Percentiles rank a stretch among this genome's conserved stretches.
Conservation (phyloP, 805 yeast genomes). For the Spathaspora gorwiae region DNA sequence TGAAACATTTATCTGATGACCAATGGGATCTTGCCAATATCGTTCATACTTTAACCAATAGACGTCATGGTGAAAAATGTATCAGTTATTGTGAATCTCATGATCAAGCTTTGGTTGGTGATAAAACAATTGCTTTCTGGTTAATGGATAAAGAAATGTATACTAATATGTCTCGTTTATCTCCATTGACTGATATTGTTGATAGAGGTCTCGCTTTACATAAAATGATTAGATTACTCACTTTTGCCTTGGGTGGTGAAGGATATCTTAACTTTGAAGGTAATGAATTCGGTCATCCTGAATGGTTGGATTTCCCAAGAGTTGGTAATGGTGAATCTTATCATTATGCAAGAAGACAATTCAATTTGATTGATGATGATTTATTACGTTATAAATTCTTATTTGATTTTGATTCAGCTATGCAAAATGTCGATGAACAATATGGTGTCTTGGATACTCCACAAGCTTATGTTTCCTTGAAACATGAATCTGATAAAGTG, state of each 20-base stretch:
- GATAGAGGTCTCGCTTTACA: conserved; percentile 91
- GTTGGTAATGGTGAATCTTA: conserved; percentile 82
- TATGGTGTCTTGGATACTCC: conserved; percentile 67
- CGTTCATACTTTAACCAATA: conserved; percentile 75
- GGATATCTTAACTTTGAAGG: conserved; percentile 96
- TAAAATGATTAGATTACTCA: conserved; percentile 81
- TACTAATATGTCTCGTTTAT: conserved; percentile 81
- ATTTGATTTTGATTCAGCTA: conserved; percentile 76
- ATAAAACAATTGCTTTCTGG: conserved; percentile 95
- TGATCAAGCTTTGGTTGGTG: conserved; percentile 97
- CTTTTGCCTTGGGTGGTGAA: conserved; percentile 94
- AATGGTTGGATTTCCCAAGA: conserved; percentile 97
- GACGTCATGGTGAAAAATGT: conserved; percentile 84
- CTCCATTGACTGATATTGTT: conserved; percentile 69
- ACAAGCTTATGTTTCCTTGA: conserved; percentile 81
- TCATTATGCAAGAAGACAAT: conserved; percentile 93
- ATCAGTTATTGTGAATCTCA: conserved; percentile 93
- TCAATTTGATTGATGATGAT: conserved; percentile 77
- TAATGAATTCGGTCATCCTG: conserved; percentile 98
- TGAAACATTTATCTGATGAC: conserved; percentile 81
- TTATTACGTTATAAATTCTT: conserved; percentile 74
- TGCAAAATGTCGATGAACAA: conserved; percentile 70
- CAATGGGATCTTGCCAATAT: conserved; percentile 88
- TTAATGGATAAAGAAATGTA: conserved; percentile 98
- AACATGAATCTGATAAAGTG: conserved; percentile 85